phyloP scores from a whole-genome alignment of 345 rosid genomes.

The Aquilaria malaccensis region DNA sequence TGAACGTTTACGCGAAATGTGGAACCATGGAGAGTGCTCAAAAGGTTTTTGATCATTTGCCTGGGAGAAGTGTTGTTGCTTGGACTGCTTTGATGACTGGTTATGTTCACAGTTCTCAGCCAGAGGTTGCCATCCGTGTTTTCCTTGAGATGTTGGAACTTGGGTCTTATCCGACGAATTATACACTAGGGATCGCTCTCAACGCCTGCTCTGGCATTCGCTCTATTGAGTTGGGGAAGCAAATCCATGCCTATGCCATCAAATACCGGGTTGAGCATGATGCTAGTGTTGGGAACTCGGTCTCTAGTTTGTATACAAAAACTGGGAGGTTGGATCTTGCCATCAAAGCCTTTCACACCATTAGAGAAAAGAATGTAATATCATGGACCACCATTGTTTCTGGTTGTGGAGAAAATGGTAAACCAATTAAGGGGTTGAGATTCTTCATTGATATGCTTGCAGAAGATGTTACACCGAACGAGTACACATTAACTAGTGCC shows the following conservation, averaged over 20 bases:
- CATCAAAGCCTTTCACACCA: constrained; percentile 28
- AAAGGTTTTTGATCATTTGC: constrained; percentile 28
- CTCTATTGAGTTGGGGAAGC: constrained; percentile 34
- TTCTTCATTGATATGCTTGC: constrained; percentile 40
- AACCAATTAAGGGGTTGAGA: constrained; percentile 28
- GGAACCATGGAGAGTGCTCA: constrained; percentile 32
- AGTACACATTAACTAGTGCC: constrained; percentile 42
- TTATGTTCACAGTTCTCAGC: constrained; percentile 39
- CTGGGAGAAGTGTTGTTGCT: constrained; percentile 24
- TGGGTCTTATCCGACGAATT: constrained; percentile 39
- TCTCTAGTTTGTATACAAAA: constrained; percentile 49
- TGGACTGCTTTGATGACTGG: constrained; percentile 49
- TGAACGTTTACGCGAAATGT: constrained; percentile 45
- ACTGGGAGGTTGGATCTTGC: constrained; percentile 33
- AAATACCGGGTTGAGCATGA: constrained; percentile 37
- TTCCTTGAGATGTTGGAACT: constrained; percentile 36
- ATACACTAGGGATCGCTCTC: constrained; percentile 36
- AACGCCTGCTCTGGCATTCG: constrained; percentile 38
- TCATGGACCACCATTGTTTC: constrained; percentile 50
- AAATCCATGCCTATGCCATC: constrained; percentile 42
- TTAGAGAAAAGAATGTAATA: constrained; percentile 38
- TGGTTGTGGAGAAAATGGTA: constrained; percentile 39
- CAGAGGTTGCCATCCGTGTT: constrained; percentile 28
- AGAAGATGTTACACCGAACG: constrained; percentile 40
- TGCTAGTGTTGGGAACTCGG: constrained; percentile 52